Evolutionary conservation across 2,329 filamentous ascomycete species (phyloP).

Genomic region (Alternaria ventricosa): DNA sequence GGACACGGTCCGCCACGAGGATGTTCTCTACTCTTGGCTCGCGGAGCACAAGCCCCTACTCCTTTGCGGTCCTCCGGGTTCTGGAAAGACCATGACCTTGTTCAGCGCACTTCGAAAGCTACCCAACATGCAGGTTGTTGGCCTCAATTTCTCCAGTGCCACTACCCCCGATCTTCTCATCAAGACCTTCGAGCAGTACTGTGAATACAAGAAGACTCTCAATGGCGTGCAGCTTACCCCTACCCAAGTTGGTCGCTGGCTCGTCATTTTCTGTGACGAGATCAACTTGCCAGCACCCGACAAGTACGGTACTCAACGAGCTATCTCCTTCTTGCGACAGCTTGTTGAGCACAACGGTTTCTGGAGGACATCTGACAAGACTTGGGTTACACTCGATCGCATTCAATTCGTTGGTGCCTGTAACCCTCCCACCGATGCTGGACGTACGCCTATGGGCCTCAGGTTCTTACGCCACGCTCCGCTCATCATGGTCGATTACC

Average conservation of each 20-base stretch:
- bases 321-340: constrained; percentile 96
- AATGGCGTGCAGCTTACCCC: constrained; percentile 96
- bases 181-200: constrained; percentile 99
- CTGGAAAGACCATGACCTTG: constrained; percentile 99
- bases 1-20: constrained; percentile 96
- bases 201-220: constrained; percentile 98
- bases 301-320: constrained; percentile 95
- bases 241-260: constrained; percentile 94
- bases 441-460: constrained; percentile 90
- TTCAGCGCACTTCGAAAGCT: constrained; percentile 97
- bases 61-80: constrained; percentile 95
- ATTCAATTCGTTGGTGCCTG: constrained; percentile 99
- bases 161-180: constrained; percentile 97
- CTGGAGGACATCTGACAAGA: constrained; percentile 97
- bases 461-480: constrained; percentile 95
- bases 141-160: constrained; percentile 98
- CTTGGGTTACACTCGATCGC: constrained; percentile 95
- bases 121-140: constrained; percentile 98
- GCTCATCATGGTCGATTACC: constrained; percentile 99
- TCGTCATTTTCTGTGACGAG: constrained; percentile 98
- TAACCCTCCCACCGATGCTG: constrained; percentile 96
- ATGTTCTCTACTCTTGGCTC: constrained; percentile 99
- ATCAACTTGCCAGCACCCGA: constrained; percentile 98
- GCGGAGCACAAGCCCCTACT: constrained; percentile 97
- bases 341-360: constrained; percentile 99